These are phyloP conservation scores for Aspergillus aculeatinus DNA, from an alignment of 2,329 filamentous ascomycete genomes.

Conservation along the genomic window DNA sequence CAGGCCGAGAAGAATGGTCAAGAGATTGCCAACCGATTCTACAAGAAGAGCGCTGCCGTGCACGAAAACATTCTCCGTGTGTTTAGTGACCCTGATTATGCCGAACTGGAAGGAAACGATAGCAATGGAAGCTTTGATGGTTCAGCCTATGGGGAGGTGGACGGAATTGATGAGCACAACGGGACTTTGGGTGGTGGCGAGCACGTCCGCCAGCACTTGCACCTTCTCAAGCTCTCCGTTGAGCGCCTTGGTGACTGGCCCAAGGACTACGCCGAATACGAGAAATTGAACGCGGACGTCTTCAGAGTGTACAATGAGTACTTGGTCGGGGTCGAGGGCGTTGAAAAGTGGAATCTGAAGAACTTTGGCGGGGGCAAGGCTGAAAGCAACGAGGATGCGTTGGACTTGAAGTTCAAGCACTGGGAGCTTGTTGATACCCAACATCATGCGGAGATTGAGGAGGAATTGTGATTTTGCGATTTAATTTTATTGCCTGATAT, in stretches of 20 bases:
- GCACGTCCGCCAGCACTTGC: constrained; percentile 38
- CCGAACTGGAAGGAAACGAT: constrained; percentile 20
- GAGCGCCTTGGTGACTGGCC: constrained; percentile 45
- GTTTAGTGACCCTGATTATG: constrained; percentile 34
- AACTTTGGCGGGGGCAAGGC: constrained; percentile 49
- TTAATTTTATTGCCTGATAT: background rate
- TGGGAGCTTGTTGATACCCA: constrained; percentile 16
- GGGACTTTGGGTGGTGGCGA: constrained; percentile 17
- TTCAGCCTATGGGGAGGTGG: constrained; percentile 8
- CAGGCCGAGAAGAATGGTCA: constrained; percentile 31
- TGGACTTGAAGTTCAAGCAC: constrained; percentile 13
- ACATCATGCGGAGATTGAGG: constrained; percentile 2
- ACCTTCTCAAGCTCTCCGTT: constrained; percentile 40
- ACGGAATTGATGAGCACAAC: background rate
- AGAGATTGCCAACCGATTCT: constrained; percentile 39
- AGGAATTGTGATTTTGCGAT: constrained; percentile 7
- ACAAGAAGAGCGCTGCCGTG: constrained; percentile 38
- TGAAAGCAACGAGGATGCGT: constrained; percentile 38
- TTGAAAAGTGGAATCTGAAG: constrained; percentile 51
- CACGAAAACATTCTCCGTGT: constrained; percentile 41
- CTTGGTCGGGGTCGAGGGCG: constrained; percentile 45
- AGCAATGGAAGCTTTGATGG: constrained; percentile 14
- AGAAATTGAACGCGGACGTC: constrained; percentile 47
- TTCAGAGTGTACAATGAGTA: constrained; percentile 42
- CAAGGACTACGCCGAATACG: constrained; percentile 51